These are phyloP conservation scores for Platanthera guangdongensis DNA, from an alignment of 106 monocot species.

Conservation along the genomic window DNA sequence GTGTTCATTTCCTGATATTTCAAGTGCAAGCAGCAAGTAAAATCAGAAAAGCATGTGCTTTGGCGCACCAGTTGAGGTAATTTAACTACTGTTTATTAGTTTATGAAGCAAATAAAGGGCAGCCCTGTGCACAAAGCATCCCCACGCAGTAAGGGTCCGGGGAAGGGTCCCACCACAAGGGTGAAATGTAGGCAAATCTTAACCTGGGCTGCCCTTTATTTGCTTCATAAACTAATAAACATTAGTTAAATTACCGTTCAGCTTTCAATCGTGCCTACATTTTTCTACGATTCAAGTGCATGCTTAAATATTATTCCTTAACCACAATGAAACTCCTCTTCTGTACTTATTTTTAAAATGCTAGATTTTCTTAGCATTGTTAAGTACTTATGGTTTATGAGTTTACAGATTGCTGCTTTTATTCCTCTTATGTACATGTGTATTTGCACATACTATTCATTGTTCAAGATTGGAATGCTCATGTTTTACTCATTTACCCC, in stretches of 20 bases:
- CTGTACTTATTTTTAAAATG: background rate
- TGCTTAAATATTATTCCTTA: background rate
- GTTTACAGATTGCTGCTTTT: slow-evolving; percentile 85
- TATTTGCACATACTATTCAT: slow-evolving; percentile 94
- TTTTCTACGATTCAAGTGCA: background rate
- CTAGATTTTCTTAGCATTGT: background rate
- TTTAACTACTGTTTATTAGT: too few species aligned
- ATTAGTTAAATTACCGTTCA: background rate
- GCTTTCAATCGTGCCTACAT: background rate
- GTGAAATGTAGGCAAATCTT: too few species aligned
- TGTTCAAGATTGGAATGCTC: slow-evolving; percentile 97
- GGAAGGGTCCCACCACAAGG: too few species aligned
- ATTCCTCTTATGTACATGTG: slow-evolving; percentile 98
- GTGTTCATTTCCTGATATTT: background rate
- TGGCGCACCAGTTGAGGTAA: too few species aligned
- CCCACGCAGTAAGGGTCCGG: too few species aligned
- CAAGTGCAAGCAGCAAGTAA: background rate
- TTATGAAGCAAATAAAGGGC: too few species aligned
- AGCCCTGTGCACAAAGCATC: too few species aligned
- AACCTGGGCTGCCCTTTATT: background rate
- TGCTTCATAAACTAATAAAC: background rate
- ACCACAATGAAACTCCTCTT: background rate
- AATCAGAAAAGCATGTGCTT: background rate
- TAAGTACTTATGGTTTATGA: background rate
- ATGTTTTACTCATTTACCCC: slow-evolving; percentile 96